Conservation (phyloP, 1,284 basidiomycete species). For the Earliella scabrosa region DNA sequence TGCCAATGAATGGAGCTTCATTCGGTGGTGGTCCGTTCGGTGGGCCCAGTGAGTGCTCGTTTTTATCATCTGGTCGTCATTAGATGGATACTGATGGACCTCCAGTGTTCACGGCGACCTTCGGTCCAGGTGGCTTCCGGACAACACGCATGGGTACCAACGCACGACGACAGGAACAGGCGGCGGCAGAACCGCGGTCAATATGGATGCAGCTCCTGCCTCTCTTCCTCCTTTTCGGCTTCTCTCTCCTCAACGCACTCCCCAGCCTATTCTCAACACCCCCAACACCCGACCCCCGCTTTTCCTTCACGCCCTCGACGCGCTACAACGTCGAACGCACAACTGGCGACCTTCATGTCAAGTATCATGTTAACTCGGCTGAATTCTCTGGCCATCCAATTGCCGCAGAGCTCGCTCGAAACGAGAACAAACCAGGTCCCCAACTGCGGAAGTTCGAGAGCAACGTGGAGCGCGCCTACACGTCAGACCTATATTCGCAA, state of each 20-base stretch:
- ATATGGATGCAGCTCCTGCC: conserved; percentile 86
- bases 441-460: conserved; percentile 61
- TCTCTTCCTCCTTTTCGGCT: conserved; percentile 80
- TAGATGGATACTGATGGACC: not conserved
- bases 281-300: conserved; percentile 80
- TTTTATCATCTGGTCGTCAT: not conserved
- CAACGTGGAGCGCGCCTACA: conserved; percentile 74
- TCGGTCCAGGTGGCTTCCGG: conserved; percentile 80
- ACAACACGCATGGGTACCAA: conserved; percentile 56
- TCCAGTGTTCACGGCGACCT: conserved; percentile 73
- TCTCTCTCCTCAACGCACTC: conserved; percentile 86
- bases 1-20: conserved; percentile 44
- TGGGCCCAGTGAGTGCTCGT: conserved; percentile 50
- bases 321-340: conserved; percentile 68
- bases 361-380: conserved; percentile 85
- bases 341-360: conserved; percentile 72
- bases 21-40: conserved; percentile 52
- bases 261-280: conserved; percentile 75
- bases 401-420: conserved; percentile 67
- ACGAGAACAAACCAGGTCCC: conserved; percentile 46
- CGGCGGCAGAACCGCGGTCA: conserved; percentile 61
- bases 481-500: conserved; percentile 66
- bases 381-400: conserved; percentile 86
- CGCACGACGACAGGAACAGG: conserved; percentile 34
- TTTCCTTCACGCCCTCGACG: conserved; percentile 67